A percentile compares a stretch with the other conserved stretches of the same genome.
Conservation (phyloP, 805 yeast species). For the Candida silvatica region DNA sequence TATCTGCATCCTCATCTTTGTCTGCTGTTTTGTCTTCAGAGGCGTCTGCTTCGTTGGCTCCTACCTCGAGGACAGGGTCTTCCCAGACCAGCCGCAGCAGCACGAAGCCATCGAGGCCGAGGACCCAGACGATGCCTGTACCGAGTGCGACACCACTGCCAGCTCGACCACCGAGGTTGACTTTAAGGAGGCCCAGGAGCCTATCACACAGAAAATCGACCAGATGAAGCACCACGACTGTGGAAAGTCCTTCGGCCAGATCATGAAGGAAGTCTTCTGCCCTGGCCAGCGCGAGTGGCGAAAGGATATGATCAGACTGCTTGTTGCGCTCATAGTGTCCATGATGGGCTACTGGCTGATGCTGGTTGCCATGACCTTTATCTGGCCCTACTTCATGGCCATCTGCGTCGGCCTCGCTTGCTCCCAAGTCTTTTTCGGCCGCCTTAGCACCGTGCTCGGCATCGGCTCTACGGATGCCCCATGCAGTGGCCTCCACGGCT, state of each 20-base stretch:
- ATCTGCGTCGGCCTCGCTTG: slow-evolving; percentile 60
- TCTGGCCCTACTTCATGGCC: slow-evolving; percentile 63
- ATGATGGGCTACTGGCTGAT: slow-evolving; percentile 63
- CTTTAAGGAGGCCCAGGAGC: too few relatives aligned
- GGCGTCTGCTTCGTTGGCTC: slow-evolving; percentile 40
- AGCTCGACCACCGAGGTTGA: slow-evolving; percentile 7
- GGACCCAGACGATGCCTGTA: too few relatives aligned
- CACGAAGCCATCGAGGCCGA: slow-evolving; percentile 29
- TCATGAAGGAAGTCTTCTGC: slow-evolving; percentile 22
- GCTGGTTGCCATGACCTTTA: slow-evolving; percentile 73
- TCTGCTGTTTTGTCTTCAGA: slow-evolving; percentile 49
- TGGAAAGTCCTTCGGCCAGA: too few relatives aligned
- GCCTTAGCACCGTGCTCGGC: too few relatives aligned
- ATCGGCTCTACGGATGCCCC: too few relatives aligned
- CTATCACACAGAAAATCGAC: too few relatives aligned
- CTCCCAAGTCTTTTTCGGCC: slow-evolving; percentile 63
- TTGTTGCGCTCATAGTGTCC: slow-evolving; percentile 53
- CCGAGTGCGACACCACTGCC: neutral
- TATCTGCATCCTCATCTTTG: slow-evolving; percentile 54
- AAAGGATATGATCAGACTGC: slow-evolving; percentile 48
- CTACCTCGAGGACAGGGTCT: slow-evolving; percentile 34
- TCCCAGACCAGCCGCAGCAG: slow-evolving; percentile 42
- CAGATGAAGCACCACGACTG: too few relatives aligned
- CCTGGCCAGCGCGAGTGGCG: slow-evolving; percentile 27
- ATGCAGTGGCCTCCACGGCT: too few relatives aligned